phyloP scores from a whole-genome alignment of 257 asterid species.

The Hygrophila difformis region DNA sequence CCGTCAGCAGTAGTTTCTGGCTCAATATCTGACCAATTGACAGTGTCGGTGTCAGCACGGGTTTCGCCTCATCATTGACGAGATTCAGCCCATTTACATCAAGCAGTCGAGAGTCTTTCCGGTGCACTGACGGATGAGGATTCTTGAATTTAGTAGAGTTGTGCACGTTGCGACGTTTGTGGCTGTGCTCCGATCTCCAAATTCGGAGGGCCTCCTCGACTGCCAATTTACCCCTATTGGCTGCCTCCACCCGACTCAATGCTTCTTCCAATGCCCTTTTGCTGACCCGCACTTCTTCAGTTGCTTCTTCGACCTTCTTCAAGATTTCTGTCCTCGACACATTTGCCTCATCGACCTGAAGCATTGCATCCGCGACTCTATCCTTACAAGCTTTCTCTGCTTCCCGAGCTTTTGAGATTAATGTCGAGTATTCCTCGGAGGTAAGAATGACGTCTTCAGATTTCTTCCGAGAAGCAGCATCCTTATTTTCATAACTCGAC shows the following conservation, averaged over 20 bases:
- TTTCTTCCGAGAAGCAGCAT: conserved; percentile 13
- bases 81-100: conserved; percentile 47
- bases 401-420: conserved; percentile 53
- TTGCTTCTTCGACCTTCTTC: conserved; percentile 76
- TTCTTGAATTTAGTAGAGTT: conserved; percentile 62
- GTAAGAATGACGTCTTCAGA: conserved; percentile 49
- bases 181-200: conserved; percentile 89
- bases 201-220: conserved; percentile 77
- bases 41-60: conserved; percentile 44
- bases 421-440: conserved; percentile 54
- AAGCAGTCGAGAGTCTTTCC: conserved; percentile 46
- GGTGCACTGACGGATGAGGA: conserved; percentile 27
- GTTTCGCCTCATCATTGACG: conserved; percentile 34
- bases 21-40: conserved; percentile 39
- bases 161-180: conserved; percentile 46
- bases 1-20: conserved; percentile 61
- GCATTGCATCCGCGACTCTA: conserved; percentile 38
- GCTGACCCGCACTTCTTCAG: conserved; percentile 62
- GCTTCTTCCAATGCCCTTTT: conserved; percentile 77
- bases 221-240: conserved; percentile 60
- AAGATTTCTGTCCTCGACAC: conserved; percentile 46
- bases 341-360: conserved; percentile 52
- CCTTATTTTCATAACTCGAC: conserved; percentile 20
- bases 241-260: conserved; percentile 62
- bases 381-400: conserved; percentile 46